Evolutionary conservation across 768 basidiomycete genomes (phyloP), one percentile per base, ranked within the genome.

Genomic region (Dacryopinax primogenitus): DNA sequence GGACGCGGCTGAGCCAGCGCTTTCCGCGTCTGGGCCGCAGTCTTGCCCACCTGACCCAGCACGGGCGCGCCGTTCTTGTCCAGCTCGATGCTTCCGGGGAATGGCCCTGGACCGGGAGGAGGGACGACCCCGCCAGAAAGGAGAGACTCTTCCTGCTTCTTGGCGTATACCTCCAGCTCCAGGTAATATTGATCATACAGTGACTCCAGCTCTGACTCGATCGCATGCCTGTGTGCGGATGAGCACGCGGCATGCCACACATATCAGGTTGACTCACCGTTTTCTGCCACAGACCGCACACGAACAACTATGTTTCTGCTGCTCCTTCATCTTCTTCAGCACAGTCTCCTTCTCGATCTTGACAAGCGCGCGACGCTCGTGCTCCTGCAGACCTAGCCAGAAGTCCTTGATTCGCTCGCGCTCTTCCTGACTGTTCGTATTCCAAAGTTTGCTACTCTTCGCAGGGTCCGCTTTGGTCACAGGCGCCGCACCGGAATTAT

Each of bases 111-210:
- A 15, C 95, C 95, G 47, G 88, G 91, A 64, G 92, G 90, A 69
- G 92, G 86, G 71, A 93, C 82, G 39, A 86, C 89, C 68, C 92
- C 88, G 72, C 90, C 88, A 69, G 90, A 92, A 71, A 85, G 85
- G 72, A 91, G 88, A 80, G 92, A 93, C 78, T 86, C 90, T 84
- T 92, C 90, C 83, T 95, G 92, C 80, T 90, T 89, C 78, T 91
- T 89, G 77, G 94, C 96, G 84, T 98, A 98, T 80, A 89, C 87
- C 83, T 96, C 92, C 81, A 99, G 87, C 83, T 98, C 95, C 77
- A 96, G 92, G 85, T 97, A 98, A 84, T 98, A 99, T 81, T 94
- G 93, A 84, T 97, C 95, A 84, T 99, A 99, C 79, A 98, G 87
- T 80, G 93, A 91, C 82, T 98, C 92, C 77, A 99, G 88, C 82